Evolutionary conservation across 306 rosid species (phyloP), one percentile per base, ranked within the genome.

Genomic region (Cicer judaicum): DNA sequence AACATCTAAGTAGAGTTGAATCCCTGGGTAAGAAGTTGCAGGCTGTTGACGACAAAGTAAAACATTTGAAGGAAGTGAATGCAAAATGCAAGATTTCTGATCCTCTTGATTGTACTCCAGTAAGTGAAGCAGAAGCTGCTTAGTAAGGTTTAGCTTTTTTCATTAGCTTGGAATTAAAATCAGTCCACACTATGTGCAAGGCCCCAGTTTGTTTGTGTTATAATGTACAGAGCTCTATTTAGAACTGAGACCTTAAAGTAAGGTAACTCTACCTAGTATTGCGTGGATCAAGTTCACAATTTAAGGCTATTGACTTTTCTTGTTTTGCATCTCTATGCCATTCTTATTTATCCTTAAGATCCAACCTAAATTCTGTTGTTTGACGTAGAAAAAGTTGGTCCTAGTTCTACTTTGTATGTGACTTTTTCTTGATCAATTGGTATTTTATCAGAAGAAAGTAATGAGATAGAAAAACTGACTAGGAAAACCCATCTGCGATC

Each of bases 21-120:
- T 73, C 70, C 61, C 66, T 89, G 48, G 75, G 48, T 70, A 12
- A 48, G 71, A 90, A 73, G 81, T 73, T 94, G 86, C 67, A 76
- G 69, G 80, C 70, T 55, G 49, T 75, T 50, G 91, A 84, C 54
- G 82, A 59, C 41, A 77, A 82, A 81, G 83, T 86, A 61, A 87
- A 87, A 76, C 68, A 73, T 48, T 63, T 87, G 49, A 87, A 77
- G 29, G 95, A 85, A 73, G 71, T 73, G 42, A 52, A 77, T 5
- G 82, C 87, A 5, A 87, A 78, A 55, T 6, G 56, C 80, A 82
- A 76, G 79, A 82, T 59, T 74, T 40, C 80, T 13, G 84, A 74
- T 68, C 43, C 89, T 50, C 9, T 83, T 21, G 87, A 80, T 75
- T 68, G 80, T 38, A 43, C 81, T 79, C 76, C 84, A 60, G 67